Conservation (phyloP, 2,329 filamentous ascomycete species). For the Coniochaeta sp. region DNA sequence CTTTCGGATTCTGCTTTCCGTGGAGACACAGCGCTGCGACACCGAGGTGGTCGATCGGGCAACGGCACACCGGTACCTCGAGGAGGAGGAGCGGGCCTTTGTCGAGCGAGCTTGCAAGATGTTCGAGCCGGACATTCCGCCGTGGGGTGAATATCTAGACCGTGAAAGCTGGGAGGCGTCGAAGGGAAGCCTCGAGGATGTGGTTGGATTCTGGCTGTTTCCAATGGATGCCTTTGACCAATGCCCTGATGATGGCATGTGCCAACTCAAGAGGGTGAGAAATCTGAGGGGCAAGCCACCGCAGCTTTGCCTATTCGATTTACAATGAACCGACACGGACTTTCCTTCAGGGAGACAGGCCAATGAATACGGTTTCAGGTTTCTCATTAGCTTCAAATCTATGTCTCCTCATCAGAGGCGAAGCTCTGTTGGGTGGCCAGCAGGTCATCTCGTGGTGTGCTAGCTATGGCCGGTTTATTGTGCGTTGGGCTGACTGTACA, state of each 20-base stretch:
- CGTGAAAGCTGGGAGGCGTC: neutral
- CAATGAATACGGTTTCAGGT: neutral
- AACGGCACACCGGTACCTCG: neutral
- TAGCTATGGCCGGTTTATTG: too few relatives aligned
- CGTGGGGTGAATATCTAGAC: neutral
- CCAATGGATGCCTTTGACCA: neutral
- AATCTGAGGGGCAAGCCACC: neutral
- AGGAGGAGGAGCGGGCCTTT: neutral
- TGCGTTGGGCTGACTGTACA: too few relatives aligned
- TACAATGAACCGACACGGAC: neutral
- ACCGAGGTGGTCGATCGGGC: neutral
- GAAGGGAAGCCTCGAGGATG: neutral
- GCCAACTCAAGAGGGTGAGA: neutral
- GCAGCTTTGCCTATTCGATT: neutral
- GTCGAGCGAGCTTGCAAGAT: neutral
- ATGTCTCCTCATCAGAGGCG: neutral
- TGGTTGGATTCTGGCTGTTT: neutral
- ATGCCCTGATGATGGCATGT: neutral
- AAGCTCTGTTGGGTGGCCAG: neutral
- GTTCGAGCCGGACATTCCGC: neutral
- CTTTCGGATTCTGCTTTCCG: neutral
- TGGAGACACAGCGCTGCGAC: neutral
- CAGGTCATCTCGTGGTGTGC: neutral
- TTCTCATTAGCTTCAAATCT: neutral
- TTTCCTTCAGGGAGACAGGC: neutral